Evolutionary conservation across 345 rosid species (phyloP), one percentile per base, ranked within the genome.

Genomic region (Dimocarpus longan): DNA sequence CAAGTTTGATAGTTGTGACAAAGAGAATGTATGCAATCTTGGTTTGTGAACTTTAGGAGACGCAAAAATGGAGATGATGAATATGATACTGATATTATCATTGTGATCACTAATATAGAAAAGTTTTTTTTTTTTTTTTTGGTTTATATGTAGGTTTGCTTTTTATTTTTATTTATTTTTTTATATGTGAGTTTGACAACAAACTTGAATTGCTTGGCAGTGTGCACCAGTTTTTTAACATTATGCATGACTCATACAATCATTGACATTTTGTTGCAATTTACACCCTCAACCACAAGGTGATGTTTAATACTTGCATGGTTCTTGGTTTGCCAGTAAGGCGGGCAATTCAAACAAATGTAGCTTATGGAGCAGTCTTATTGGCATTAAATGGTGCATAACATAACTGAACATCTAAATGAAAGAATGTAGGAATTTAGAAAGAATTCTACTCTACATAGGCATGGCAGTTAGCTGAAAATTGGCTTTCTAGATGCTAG

Each of bases 321-420:
- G 98, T 92, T 15, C 88, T 93, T 0, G 92, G 96, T 32, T 84
- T 92, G 79, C 93, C 93, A 0, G 94, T 92, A 78, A 82, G 86
- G 22, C 85, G 83, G 65, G 98, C 96, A 28, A 26, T 69, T 71
- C 93, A 92, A 66, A 95, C 94, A 0, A 98, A 95, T 87, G 98
- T 95, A 80, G 93, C 98, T 10, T 93, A 85, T 78, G 98, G 99
- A 77, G 95, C 99, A 80, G 96, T 96, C 32, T 84, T 93, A 65
- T 80, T 95, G 74, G 98, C 95, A 48, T 52, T 93, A 79, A 91
- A 91, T 80, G 95, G 94, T 10, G 87, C 83, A 54, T 75, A 81
- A 80, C 67, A 54, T 21, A 81, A 50, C 43, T 54, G 18, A 48
- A 69, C 19, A 22, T 21, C 10, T 24, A 46, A 10, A 68, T 42